Conservation (phyloP, 2,329 filamentous ascomycete species). For the Fonsecaea erecta region DNA sequence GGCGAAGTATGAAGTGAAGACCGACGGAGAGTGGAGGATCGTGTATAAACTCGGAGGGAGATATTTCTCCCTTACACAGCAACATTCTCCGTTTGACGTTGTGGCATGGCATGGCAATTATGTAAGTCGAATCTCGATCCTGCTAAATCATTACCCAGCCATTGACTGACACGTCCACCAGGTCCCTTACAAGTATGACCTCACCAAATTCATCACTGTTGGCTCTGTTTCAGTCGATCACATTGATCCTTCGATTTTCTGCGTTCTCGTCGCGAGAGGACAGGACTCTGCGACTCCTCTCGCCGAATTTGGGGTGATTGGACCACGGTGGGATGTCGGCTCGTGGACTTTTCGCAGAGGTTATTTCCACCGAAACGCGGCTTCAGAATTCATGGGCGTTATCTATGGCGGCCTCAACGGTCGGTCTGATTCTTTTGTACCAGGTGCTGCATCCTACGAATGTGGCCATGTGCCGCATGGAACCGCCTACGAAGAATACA, state of each 20-base stretch:
- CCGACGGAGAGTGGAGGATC: conserved; percentile 54
- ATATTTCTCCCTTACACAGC: conserved; percentile 67
- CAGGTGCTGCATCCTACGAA: no score
- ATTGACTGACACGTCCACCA: no score
- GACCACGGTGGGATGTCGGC: conserved; percentile 67
- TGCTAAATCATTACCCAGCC: no score
- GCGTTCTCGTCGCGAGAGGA: conserved; percentile 64
- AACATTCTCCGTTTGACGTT: conserved; percentile 76
- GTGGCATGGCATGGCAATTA: conserved; percentile 82
- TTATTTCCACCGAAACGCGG: conserved; percentile 68
- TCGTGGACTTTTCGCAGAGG: conserved; percentile 65
- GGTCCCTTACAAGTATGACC: conserved; percentile 81
- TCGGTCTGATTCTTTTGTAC: no score
- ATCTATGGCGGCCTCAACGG: conserved; percentile 64
- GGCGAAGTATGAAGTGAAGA: conserved; percentile 62
- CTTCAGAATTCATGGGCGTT: conserved; percentile 59
- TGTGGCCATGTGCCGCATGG: no score
- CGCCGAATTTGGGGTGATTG: conserved; percentile 67
- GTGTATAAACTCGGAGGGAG: conserved; percentile 68
- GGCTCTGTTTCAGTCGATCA: conserved; percentile 76
- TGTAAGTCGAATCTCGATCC: no score
- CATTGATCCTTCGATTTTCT: conserved; percentile 78
- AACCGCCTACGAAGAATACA: no score
- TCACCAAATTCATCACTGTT: conserved; percentile 75
- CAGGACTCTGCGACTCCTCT: conserved; percentile 68